A percentile compares a stretch with the other conserved stretches of the same genome.
Evolutionary conservation across 139 green algal species (phyloP).

Genomic region (Auxenochlorella pyrenoidosa): DNA sequence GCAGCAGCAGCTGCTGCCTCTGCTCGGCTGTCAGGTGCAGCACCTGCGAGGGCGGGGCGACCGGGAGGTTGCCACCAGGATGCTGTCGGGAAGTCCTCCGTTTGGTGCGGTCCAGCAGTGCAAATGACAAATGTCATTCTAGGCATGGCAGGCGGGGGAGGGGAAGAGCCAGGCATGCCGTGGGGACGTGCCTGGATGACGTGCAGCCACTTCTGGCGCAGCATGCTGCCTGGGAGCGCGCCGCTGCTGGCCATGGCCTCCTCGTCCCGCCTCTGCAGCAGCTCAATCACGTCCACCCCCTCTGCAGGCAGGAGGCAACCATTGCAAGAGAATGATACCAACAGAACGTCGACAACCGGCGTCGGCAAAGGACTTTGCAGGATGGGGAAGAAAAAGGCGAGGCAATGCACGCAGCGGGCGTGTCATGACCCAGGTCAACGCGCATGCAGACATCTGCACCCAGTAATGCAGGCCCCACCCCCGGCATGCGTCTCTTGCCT

Average conservation of each 20-base stretch:
- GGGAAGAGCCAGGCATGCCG: not conserved
- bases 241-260: not conserved
- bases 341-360: too few species aligned
- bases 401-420: too few species aligned
- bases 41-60: not conserved
- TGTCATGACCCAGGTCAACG: too few species aligned
- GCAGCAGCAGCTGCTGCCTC: constrained; percentile 26
- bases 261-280: constrained; percentile 22
- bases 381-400: too few species aligned
- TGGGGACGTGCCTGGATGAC: not conserved
- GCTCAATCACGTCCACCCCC: constrained; percentile 5
- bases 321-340: too few species aligned
- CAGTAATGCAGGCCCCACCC: too few species aligned
- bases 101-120: too few species aligned
- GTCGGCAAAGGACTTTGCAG: too few species aligned
- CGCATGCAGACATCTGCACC: too few species aligned
- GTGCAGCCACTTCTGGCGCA: constrained; percentile 25
- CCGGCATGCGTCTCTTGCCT: not conserved
- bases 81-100: not conserved
- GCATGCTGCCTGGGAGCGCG: not conserved
- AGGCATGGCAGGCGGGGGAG: not conserved
- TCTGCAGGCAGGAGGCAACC: not conserved
- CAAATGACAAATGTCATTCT: not conserved
- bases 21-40: constrained; percentile 9
- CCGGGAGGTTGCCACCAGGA: not conserved